phyloP scores from a whole-genome alignment of 192 early-diverging fungal genomes.

The Nowakowskiella sp. region DNA sequence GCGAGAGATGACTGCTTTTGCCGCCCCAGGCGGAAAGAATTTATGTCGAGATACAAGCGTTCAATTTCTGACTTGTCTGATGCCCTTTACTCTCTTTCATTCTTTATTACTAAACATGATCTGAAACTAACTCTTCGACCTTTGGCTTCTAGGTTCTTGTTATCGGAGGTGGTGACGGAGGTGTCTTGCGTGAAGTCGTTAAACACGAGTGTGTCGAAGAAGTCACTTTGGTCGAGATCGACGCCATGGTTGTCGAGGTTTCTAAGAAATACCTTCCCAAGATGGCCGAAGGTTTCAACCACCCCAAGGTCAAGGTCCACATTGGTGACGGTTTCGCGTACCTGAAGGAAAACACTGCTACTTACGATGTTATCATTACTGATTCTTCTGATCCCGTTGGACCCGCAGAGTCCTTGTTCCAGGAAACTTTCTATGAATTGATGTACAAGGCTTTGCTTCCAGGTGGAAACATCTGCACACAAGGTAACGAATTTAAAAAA shows the following conservation, averaged over 20 bases:
- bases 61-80: slow-evolving; percentile 35
- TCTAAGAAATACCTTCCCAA: slow-evolving; percentile 89
- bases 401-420: slow-evolving; percentile 91
- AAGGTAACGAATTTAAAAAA: slow-evolving; percentile 51
- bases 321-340: slow-evolving; percentile 96
- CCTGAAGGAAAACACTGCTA: slow-evolving; percentile 75
- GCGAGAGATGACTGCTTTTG: slow-evolving; percentile 49
- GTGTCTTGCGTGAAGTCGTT: slow-evolving; percentile 95
- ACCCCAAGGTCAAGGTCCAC: slow-evolving; percentile 90
- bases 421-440: slow-evolving; percentile 84
- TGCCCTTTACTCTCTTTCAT: not conserved
- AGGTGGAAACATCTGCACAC: slow-evolving; percentile 90
- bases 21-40: slow-evolving; percentile 46
- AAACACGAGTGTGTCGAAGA: slow-evolving; percentile 91
- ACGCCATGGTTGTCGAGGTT: slow-evolving; percentile 86
- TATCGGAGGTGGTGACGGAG: slow-evolving; percentile 99
- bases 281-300: slow-evolving; percentile 88
- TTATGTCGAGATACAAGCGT: slow-evolving; percentile 40
- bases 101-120: not conserved
- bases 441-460: slow-evolving; percentile 83
- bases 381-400: slow-evolving; percentile 98
- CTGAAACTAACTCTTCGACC: slow-evolving; percentile 10
- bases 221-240: slow-evolving; percentile 94
- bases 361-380: slow-evolving; percentile 98
- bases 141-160: slow-evolving; percentile 67